A percentile compares a stretch with the other conserved stretches of the same genome.
These are phyloP conservation scores for Pyrrhoderma lamaoense DNA, from an alignment of 1,284 basidiomycete species.

Conservation along the genomic window DNA sequence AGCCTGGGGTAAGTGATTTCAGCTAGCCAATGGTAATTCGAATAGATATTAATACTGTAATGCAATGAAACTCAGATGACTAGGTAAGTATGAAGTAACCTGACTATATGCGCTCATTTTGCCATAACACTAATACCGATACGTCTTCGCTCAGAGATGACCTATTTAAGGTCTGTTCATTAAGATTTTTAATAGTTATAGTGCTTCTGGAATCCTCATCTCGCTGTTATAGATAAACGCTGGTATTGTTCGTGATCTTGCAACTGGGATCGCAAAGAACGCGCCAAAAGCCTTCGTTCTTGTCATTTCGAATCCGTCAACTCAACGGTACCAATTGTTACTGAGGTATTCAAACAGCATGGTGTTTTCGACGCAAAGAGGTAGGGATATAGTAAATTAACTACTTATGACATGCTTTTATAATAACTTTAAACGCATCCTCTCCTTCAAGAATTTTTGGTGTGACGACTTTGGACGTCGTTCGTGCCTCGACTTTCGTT, in stretches of 20 bases:
- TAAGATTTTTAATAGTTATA: too few species aligned
- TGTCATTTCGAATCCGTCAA: slow-evolving; percentile 95
- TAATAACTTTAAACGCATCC: slow-evolving; percentile 19
- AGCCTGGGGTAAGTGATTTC: slow-evolving; percentile 70
- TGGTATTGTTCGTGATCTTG: slow-evolving; percentile 91
- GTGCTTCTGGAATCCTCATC: neutral
- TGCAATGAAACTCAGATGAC: slow-evolving; percentile 51
- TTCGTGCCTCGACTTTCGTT: slow-evolving; percentile 94
- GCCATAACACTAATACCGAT: neutral
- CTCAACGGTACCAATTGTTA: slow-evolving; percentile 96
- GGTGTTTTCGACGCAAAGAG: slow-evolving; percentile 88
- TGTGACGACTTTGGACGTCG: slow-evolving; percentile 97
- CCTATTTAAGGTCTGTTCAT: slow-evolving; percentile 73
- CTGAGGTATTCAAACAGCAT: slow-evolving; percentile 90
- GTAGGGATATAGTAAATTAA: slow-evolving; percentile 34
- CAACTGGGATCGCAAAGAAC: slow-evolving; percentile 77
- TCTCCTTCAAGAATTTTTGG: slow-evolving; percentile 90
- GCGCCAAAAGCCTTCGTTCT: slow-evolving; percentile 91
- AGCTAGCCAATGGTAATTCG: neutral
- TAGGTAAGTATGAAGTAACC: slow-evolving; percentile 38
- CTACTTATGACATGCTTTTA: neutral
- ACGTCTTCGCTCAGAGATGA: slow-evolving; percentile 67
- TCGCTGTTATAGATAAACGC: slow-evolving; percentile 76
- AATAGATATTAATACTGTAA: slow-evolving; percentile 4
- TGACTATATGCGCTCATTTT: slow-evolving; percentile 12